Evolutionary conservation across 805 yeast species (phyloP), one percentile per base, ranked within the genome.

Genomic region (Martiniozyma abietophila): DNA sequence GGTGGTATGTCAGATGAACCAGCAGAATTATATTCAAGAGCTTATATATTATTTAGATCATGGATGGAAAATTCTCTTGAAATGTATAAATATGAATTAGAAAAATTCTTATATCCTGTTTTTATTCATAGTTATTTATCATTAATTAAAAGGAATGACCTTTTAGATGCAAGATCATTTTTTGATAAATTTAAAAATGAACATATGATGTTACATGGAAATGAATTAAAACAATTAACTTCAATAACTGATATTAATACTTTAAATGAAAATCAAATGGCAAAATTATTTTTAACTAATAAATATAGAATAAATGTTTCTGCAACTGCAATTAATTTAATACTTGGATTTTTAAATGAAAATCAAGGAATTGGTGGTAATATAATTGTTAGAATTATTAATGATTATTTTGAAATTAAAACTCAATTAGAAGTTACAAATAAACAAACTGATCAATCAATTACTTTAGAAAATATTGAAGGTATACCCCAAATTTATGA

Each of bases 41-140:
- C 94, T 2, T 92, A 86, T 59, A 64, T 77, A 12, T 69, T 84
- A 54, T 69, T 86, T 42, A 71, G 82, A 42, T 76, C 77, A 32
- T 92, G 97, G 97, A 82, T 84, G 26, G 95, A 85, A 46, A 69
- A 84, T 12, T 85, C 96, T 0, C 66, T 92, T 47, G 98, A 89
- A 55, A 69, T 92, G 59, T 92, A 92, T 58, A 80, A 74, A 57
- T 86, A 94, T 12, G 96, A 92, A 56, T 66, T 92, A 40, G 71
- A 79, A 37, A 73, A 92, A 44, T 70, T 89, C 27, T 61, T 89
- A 46, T 92, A 82, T 54, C 99, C 99, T 5, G 67, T 92, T n/a
- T 92, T 88, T 58, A 80, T 89, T 33, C 95, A 89, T 56, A 74
- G 85, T 48, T 92, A 74, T 53, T 64, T 92, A 41, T 89, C 85